These are phyloP conservation scores for Thelonectria rubi DNA, from an alignment of 2,329 filamentous ascomycete species.

Conservation along the genomic window DNA sequence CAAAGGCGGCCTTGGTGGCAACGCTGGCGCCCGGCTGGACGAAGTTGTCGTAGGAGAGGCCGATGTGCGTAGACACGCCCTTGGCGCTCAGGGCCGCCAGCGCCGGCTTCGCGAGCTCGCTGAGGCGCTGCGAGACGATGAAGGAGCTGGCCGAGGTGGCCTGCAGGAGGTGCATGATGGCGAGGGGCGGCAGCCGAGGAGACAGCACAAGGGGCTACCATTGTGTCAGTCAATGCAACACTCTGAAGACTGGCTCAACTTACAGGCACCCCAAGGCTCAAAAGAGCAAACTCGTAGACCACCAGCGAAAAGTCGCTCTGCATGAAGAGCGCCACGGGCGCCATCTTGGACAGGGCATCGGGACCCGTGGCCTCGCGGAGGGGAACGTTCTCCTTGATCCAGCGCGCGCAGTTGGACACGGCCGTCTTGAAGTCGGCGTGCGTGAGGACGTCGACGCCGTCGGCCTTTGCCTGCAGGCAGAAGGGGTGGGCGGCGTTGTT, in stretches of 20 bases:
- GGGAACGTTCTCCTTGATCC: conserved; percentile 30
- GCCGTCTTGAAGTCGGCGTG: conserved; percentile 35
- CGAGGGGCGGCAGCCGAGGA: conserved; percentile 27
- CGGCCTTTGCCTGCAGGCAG: conserved; percentile 38
- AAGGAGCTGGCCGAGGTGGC: conserved; percentile 28
- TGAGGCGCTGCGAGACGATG: conserved; percentile 32
- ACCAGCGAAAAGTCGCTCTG: conserved; percentile 44
- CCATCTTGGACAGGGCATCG: conserved; percentile 20
- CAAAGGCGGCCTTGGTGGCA: conserved; percentile 24
- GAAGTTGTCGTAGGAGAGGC: conserved; percentile 23
- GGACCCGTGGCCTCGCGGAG: conserved; percentile 4
- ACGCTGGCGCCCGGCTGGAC: conserved; percentile 20
- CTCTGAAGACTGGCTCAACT: neutral
- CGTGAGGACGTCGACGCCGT: conserved; percentile 27
- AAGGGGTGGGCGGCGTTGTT: conserved; percentile 40
- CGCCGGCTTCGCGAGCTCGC: conserved; percentile 25
- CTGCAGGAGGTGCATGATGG: conserved; percentile 31
- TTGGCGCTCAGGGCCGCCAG: conserved; percentile 26
- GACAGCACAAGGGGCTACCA: conserved; percentile 32
- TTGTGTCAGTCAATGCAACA: neutral
- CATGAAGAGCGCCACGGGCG: conserved; percentile 42
- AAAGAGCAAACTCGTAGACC: conserved; percentile 39
- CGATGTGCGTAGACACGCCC: conserved; percentile 29
- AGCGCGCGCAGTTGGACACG: conserved; percentile 29
- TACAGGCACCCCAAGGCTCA: conserved; percentile 39